These are phyloP conservation scores for Cyclotella cryptica DNA, from an alignment of 108 stramenopile species.

Conservation along the genomic window DNA sequence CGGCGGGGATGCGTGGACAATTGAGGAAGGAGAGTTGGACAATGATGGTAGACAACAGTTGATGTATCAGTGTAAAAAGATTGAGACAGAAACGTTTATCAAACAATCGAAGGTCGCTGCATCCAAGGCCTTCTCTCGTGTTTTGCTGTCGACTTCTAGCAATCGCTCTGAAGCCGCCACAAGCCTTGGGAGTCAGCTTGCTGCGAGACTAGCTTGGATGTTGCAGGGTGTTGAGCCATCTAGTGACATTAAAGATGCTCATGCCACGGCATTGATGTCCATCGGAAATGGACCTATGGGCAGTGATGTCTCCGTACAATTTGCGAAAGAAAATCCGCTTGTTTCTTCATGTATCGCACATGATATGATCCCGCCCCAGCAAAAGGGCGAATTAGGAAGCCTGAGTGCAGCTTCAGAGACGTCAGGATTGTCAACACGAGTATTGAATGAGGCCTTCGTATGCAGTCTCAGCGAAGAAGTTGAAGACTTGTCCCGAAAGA, in stretches of 20 bases:
- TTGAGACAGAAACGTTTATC: conserved; percentile 49
- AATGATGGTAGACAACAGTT: conserved; percentile 29
- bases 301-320: conserved; percentile 36
- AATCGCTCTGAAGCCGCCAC: conserved; percentile 55
- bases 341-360: conserved; percentile 71
- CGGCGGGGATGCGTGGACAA: conserved; percentile 82
- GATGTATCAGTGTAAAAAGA: conserved; percentile 41
- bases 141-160: conserved; percentile 57
- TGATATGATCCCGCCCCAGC: conserved; percentile 54
- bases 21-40: conserved; percentile 50
- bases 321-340: conserved; percentile 67
- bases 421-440: conserved; percentile 41
- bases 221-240: conserved; percentile 57
- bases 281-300: conserved; percentile 39
- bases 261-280: conserved; percentile 61
- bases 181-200: conserved; percentile 68
- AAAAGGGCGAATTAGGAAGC: conserved; percentile 13
- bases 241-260: conserved; percentile 48
- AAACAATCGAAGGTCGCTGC: conserved; percentile 76
- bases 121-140: conserved; percentile 78
- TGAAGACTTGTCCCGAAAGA: conserved; percentile 6
- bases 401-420: conserved; percentile 8
- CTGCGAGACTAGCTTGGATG: conserved; percentile 82
- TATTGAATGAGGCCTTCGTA: conserved; percentile 76
- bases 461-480: conserved; percentile 40